Evolutionary conservation across 2,329 filamentous ascomycete genomes (phyloP), one percentile per base, ranked within the genome.

Genomic region (Westerdykella ornata): DNA sequence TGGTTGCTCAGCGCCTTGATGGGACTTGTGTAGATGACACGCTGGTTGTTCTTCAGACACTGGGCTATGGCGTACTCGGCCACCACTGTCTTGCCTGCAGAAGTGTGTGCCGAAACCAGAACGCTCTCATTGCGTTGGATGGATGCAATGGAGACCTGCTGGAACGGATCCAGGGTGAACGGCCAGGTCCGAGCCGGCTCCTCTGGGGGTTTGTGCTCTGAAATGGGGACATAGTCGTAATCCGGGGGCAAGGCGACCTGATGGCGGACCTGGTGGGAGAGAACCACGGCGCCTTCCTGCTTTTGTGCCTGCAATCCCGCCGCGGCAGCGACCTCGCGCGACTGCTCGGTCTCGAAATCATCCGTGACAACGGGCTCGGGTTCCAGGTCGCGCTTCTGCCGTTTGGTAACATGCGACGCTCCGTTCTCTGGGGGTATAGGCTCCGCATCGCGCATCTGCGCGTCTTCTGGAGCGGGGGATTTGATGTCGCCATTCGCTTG

Each of bases 1-100:
- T 98, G 92, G 69, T 98, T 98, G 68, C 89, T 97, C 56, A 98
- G 73, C 9, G 92, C 92, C 71, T 98, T 98, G 75, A 98, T 98
- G 1, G 92, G 92, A 76, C 89, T 96, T 7, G 92, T 98, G 70
- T 98, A 98, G 66, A 98, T 98, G 57, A 98, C 90, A 63, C 92
- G 80, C 72, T 98, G 92, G 69, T 97, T 97, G 65, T 88, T 86
- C 75, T 92, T 94, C 65, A 98, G 74, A 66, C 92, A 94, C 60
- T 98, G 92, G 13, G 94, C 92, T 63, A 98, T 94, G 15, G 92
- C 94, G 63, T 98, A 98, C 67, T 98, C 92, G 48, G 92, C 92
- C 34, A 97, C 89, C 6, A 98, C 94, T 0, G 92, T 98, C 71
- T 98, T 98, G 69, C 92, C 92, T 29, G 92, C 92, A 75, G 85